A percentile compares a stretch with the other conserved stretches of the same genome.
These are phyloP conservation scores for Quercus rubra DNA, from an alignment of 306 rosid species.

Conservation along the genomic window DNA sequence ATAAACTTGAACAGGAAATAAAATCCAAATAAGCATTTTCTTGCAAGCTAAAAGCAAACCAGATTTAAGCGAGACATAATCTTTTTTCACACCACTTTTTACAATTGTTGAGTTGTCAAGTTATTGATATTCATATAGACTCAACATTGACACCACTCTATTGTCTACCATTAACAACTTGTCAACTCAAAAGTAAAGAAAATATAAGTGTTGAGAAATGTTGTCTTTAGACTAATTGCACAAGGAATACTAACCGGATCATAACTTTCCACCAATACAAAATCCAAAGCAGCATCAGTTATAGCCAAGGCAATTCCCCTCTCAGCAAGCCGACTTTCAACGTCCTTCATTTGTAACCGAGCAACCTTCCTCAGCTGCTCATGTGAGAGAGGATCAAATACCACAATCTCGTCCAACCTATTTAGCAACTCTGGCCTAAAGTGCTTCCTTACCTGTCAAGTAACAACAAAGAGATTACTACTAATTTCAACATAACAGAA, in stretches of 20 bases:
- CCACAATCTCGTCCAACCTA: conserved; percentile 75
- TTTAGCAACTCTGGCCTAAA: conserved; percentile 85
- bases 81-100: too few relatives aligned
- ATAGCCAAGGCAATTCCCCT: conserved; percentile 75
- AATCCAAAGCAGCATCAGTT: conserved; percentile 68
- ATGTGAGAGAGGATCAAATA: conserved; percentile 83
- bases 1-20: conserved; percentile 49
- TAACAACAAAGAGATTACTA: background rate
- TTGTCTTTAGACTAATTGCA: too few relatives aligned
- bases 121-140: too few relatives aligned
- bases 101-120: too few relatives aligned
- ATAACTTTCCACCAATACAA: conserved; percentile 63
- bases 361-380: conserved; percentile 84
- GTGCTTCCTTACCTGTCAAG: conserved; percentile 61
- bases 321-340: conserved; percentile 73
- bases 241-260: conserved; percentile 57
- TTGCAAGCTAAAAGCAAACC: background rate
- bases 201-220: too few relatives aligned
- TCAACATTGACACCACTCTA: too few relatives aligned
- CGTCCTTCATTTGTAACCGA: conserved; percentile 80
- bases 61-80: background rate
- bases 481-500: background rate
- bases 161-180: too few relatives aligned
- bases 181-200: too few relatives aligned
- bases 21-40: background rate